Evolutionary conservation across 1,284 basidiomycete species (phyloP), one percentile per base, ranked within the genome.

Genomic region (Sanghuangporus weigelae): DNA sequence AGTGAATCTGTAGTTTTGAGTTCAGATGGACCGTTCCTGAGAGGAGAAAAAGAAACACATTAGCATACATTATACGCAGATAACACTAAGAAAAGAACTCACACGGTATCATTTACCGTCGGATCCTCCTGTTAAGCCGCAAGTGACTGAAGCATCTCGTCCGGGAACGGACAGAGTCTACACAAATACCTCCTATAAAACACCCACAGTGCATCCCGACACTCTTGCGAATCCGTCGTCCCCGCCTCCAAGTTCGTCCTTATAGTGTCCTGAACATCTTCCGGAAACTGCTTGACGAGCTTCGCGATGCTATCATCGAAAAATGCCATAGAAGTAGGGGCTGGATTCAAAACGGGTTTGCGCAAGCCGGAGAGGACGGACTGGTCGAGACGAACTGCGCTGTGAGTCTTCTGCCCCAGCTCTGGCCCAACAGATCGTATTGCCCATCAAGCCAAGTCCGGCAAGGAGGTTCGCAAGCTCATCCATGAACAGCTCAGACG

Each of bases 391-490:
- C 79, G 57, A 78, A 76, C 7, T 69, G 69, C 1, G 76, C 68
- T 11, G 68, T 79, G 2, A 84, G 74, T 75, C 81, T 81, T 1
- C 79, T 80, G 19, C 81, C 81, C 81, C 82, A 83, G 8, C 80
- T 81, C 42, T 84, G 79, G 1, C 81, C 82, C 0, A 78, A 60
- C 2, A 84, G 40, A 57, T 76, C 71, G 60, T 75, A 83, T 35
- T 73, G 67, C 23, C 69, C 72, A 5, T 67, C 63, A 82, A 76
- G 3, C 68, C 73, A 46, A 82, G 70, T 63, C 78, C 71, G 7
- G 67, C 44, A 8, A 84, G 66, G 7, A 84, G 70, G 61, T 77
- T 78, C 54, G 78, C 73, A 35, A 84, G 76, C 69, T 84, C 79
- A 57, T 76, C 73, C 62, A 81, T 68, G 70, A 82, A 82, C 6